These are phyloP conservation scores for Volvox reticuliferus DNA, from an alignment of 139 green algal genomes.

Conservation along the genomic window DNA sequence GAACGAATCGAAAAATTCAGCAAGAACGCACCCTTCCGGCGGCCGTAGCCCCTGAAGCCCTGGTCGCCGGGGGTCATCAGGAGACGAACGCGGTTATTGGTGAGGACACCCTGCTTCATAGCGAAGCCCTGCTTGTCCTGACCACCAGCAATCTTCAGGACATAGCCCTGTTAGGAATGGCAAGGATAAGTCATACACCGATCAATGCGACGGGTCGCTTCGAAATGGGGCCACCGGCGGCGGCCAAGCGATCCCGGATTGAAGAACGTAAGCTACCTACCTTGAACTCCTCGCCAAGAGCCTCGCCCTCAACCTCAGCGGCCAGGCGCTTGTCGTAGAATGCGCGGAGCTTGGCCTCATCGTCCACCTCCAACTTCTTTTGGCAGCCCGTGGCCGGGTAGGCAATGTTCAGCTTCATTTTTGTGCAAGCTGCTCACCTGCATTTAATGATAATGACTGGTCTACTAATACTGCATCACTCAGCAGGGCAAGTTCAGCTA, in stretches of 20 bases:
- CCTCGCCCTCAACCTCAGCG: constrained; percentile 94
- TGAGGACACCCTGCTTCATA: constrained; percentile 99
- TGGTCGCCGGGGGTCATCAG: constrained; percentile 94
- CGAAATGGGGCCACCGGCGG: constrained; percentile 23
- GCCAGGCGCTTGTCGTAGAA: constrained; percentile 98
- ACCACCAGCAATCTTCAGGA: constrained; percentile 99
- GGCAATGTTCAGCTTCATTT: constrained; percentile 98
- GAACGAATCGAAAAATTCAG: too few species aligned
- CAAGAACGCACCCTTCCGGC: constrained; percentile 80
- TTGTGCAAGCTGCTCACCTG: constrained; percentile 50
- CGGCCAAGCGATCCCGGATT: background rate
- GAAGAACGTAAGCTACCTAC: constrained; percentile 21
- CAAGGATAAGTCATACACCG: background rate
- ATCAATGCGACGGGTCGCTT: background rate
- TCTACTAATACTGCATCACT: background rate
- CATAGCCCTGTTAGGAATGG: constrained; percentile 91
- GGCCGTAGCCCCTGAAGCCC: constrained; percentile 96
- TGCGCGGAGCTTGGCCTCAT: constrained; percentile 97
- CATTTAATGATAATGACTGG: background rate
- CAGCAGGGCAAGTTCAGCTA: too few species aligned
- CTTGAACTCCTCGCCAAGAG: constrained; percentile 94
- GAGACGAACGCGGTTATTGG: constrained; percentile 91
- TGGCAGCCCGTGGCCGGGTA: constrained; percentile 97
- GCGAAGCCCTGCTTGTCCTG: constrained; percentile 99
- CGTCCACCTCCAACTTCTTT: constrained; percentile 99